A percentile compares a stretch with the other conserved stretches of the same genome.
Evolutionary conservation across 495 filamentous ascomycete genomes (phyloP).

Genomic region (Penicillium taxi): DNA sequence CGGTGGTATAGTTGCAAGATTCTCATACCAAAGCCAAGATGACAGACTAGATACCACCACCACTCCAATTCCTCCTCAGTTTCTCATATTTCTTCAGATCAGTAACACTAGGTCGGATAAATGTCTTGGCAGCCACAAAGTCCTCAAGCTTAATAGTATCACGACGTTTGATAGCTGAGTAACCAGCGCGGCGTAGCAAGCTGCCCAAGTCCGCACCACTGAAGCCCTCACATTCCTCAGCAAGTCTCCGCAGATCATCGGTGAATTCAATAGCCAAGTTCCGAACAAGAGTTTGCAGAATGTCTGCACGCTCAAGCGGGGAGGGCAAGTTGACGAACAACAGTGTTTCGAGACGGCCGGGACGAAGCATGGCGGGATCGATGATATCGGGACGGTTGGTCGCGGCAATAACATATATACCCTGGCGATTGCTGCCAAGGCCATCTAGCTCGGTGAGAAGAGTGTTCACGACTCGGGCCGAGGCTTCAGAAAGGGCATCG

Average conservation of each 20-base stretch:
- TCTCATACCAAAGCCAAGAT: no score
- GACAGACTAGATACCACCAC: constrained; percentile 26
- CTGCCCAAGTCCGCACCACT: constrained; percentile 84
- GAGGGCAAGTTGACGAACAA: constrained; percentile 87
- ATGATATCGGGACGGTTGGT: constrained; percentile 96
- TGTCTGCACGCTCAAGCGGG: constrained; percentile 71
- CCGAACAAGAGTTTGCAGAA: constrained; percentile 67
- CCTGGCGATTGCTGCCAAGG: constrained; percentile 60
- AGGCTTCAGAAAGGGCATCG: constrained; percentile 71
- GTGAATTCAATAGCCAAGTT: constrained; percentile 50
- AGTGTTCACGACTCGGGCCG: constrained; percentile 87
- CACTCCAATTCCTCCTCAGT: constrained; percentile 45
- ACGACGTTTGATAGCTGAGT: constrained; percentile 60
- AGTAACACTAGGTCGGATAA: constrained; percentile 74
- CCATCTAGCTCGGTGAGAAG: constrained; percentile 95
- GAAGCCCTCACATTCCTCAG: constrained; percentile 71
- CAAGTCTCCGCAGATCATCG: constrained; percentile 47
- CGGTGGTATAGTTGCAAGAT: no score
- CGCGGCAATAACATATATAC: constrained; percentile 91
- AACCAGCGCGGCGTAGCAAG: constrained; percentile 66
- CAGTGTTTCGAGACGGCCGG: constrained; percentile 79
- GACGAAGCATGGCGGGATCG: constrained; percentile 88
- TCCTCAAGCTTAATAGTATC: constrained; percentile 59
- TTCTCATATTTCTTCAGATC: constrained; percentile 62
- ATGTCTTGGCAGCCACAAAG: constrained; percentile 64